Base-by-base conservation (phyloP, 2,329 filamentous ascomycete genomes). In the Madurella mycetomatis region DNA sequence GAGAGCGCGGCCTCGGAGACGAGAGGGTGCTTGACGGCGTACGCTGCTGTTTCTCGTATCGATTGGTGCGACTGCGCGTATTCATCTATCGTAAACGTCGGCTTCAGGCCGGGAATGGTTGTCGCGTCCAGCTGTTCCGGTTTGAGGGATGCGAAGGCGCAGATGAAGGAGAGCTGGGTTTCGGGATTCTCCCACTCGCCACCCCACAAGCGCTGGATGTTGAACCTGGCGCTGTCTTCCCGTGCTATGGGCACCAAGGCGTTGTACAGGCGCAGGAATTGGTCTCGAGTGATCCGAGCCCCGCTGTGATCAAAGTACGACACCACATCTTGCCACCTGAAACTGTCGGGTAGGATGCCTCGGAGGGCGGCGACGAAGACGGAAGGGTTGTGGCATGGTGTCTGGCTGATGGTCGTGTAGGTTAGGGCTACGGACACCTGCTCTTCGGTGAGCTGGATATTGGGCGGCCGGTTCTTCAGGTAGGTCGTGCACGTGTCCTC, bases 111-210 rank as follows among this genome's bases (percentile, higher is more conserved):
- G 1, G 91, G 92, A 55, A 97, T 94, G 37, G 87, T 88, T 12
- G 85, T 87, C 2, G 90, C 87, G 68, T 97, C 91, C 25, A 96
- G 79, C 64, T 92, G 83, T 30, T 89, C 82, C 0, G 86, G 80
- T 12, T 81, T 82, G 53, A 92, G 80, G 4, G 88, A 88, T 18
- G 92, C 79, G 68, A 92, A 96, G 16, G 91, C 91, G 59, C 87
- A 87, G 51, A 97, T 83, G 68, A 97, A 96, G n/a, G 92, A 95
- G 37, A 99, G 76, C 61, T 97, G 92, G 0, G 94, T 90, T 58
- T 95, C 85, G 13, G 87, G 82, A 62, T 95, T 83, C 58, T 86
- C 84, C 92, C 95, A 99, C 58, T 83, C 77, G 65, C 92, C 92
- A 55, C 92, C 92, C 92, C 94, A 97, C 18, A 99, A 76, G 40